Percentiles rank a stretch among this genome's conserved stretches.
These are phyloP conservation scores for Penicillium atrosanguineum DNA, from an alignment of 495 filamentous ascomycete genomes.

Conservation along the genomic window DNA sequence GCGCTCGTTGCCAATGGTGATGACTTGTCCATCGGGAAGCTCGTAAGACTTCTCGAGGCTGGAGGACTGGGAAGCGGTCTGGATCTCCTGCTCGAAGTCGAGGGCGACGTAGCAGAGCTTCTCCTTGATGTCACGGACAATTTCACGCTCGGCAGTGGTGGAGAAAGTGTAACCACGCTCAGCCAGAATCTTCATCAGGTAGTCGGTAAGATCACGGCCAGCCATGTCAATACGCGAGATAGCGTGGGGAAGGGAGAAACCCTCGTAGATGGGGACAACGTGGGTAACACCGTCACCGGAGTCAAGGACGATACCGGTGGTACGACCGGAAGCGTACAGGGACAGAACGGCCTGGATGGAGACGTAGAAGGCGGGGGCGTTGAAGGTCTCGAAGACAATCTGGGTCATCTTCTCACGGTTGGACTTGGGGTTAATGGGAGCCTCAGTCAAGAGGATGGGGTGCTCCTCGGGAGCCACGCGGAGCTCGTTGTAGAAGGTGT, in stretches of 20 bases:
- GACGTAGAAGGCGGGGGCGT: slow-evolving; percentile 99
- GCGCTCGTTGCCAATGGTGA: slow-evolving; percentile 99
- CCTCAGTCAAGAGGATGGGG: slow-evolving; percentile 97
- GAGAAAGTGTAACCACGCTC: slow-evolving; percentile 99
- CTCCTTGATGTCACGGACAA: slow-evolving; percentile 99
- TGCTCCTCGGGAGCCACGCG: slow-evolving; percentile 99
- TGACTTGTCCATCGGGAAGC: slow-evolving; percentile 98
- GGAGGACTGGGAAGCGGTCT: slow-evolving; percentile 97
- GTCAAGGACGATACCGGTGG: slow-evolving; percentile 99
- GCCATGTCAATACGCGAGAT: slow-evolving; percentile 99
- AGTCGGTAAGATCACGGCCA: slow-evolving; percentile 98
- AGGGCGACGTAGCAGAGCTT: slow-evolving; percentile 99
- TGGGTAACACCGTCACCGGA: slow-evolving; percentile 99
- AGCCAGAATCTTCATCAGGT: slow-evolving; percentile 99
- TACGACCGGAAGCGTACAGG: slow-evolving; percentile 99
- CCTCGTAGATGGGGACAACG: slow-evolving; percentile 99
- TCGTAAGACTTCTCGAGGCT: slow-evolving; percentile 99
- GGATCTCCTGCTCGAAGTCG: slow-evolving; percentile 99
- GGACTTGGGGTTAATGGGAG: slow-evolving; percentile 99
- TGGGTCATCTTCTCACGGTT: slow-evolving; percentile 99
- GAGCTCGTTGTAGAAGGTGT: slow-evolving; percentile 99
- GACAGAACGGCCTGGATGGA: slow-evolving; percentile 99
- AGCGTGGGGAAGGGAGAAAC: slow-evolving; percentile 98
- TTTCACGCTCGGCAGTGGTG: slow-evolving; percentile 99
- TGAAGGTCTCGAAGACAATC: slow-evolving; percentile 99